A percentile compares a stretch with the other conserved stretches of the same genome.
These are phyloP conservation scores for Juglanconis oblonga DNA, from an alignment of 2,329 filamentous ascomycete genomes.

Conservation along the genomic window DNA sequence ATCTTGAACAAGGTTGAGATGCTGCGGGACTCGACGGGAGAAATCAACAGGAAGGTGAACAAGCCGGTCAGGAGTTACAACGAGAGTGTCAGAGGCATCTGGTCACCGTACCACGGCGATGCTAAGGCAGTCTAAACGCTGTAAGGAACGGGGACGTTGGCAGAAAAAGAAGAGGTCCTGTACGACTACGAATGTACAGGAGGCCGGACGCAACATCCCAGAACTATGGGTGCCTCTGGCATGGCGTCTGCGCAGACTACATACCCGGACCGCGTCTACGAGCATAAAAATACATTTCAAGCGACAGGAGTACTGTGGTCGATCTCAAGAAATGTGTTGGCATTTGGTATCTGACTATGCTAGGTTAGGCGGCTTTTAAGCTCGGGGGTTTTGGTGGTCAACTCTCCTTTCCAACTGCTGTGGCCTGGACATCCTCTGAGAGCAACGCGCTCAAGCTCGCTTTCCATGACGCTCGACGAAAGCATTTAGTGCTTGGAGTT, in stretches of 20 bases:
- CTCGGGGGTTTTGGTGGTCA: background rate
- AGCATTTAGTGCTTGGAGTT: constrained; percentile 50
- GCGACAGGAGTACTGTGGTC: background rate
- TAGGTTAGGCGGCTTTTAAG: background rate
- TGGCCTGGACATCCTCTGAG: background rate
- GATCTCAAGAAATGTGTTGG: constrained; percentile 1
- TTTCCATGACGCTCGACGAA: constrained; percentile 8
- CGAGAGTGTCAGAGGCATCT: constrained; percentile 66
- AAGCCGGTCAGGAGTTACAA: constrained; percentile 65
- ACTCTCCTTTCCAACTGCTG: background rate
- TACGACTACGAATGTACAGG: background rate
- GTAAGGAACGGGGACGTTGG: background rate
- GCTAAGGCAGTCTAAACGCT: constrained; percentile 48
- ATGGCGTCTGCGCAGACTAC: background rate
- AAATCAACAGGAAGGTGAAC: constrained; percentile 63
- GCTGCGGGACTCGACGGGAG: constrained; percentile 70
- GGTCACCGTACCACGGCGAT: constrained; percentile 67
- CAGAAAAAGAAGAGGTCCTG: background rate
- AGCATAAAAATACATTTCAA: background rate
- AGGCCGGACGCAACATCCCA: background rate
- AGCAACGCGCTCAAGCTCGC: background rate
- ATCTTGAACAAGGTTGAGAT: constrained; percentile 77
- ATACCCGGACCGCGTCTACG: constrained; percentile 1
- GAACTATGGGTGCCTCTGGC: background rate
- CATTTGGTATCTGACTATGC: constrained; percentile 1